A percentile compares a stretch with the other conserved stretches of the same genome.
Conservation (phyloP, 2,329 filamentous ascomycete genomes). For the Xylaria digitata region DNA sequence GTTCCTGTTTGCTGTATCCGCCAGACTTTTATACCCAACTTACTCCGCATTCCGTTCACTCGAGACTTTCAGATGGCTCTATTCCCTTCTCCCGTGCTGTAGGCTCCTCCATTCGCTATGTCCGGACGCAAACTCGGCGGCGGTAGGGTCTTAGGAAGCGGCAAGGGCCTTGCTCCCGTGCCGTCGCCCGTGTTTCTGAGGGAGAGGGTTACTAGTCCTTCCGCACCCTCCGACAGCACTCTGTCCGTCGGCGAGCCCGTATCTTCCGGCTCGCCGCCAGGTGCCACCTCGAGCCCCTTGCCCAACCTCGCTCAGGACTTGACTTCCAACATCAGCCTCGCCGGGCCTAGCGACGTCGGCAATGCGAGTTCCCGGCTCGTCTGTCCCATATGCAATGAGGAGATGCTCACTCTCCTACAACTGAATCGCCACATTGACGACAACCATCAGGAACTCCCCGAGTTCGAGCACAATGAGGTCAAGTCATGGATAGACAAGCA, state of each 20-base stretch:
- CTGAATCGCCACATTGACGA: constrained; percentile 90
- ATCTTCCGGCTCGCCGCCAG: constrained; percentile 56
- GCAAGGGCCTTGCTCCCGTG: constrained; percentile 80
- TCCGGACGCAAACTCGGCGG: constrained; percentile 88
- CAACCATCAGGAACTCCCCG: constrained; percentile 87
- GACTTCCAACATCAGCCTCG: constrained; percentile 80
- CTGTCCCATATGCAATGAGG: constrained; percentile 98
- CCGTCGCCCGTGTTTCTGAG: constrained; percentile 55
- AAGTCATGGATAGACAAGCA: constrained; percentile 98
- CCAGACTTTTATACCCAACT: background rate
- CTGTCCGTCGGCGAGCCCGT: constrained; percentile 79
- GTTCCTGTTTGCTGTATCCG: background rate
- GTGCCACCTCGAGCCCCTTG: constrained; percentile 65
- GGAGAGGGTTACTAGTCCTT: constrained; percentile 59
- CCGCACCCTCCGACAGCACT: constrained; percentile 74
- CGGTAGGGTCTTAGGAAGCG: constrained; percentile 89
- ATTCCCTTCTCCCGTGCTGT: constrained; percentile 18
- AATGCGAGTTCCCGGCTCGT: constrained; percentile 76
- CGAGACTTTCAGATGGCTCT: constrained; percentile 30
- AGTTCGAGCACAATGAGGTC: constrained; percentile 90
- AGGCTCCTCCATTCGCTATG: constrained; percentile 63
- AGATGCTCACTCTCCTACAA: constrained; percentile 96
- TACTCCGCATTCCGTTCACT: background rate
- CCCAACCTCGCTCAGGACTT: constrained; percentile 82
- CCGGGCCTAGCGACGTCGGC: constrained; percentile 63